phyloP scores from a whole-genome alignment of 805 yeast species.

The Priceomyces castillae region DNA sequence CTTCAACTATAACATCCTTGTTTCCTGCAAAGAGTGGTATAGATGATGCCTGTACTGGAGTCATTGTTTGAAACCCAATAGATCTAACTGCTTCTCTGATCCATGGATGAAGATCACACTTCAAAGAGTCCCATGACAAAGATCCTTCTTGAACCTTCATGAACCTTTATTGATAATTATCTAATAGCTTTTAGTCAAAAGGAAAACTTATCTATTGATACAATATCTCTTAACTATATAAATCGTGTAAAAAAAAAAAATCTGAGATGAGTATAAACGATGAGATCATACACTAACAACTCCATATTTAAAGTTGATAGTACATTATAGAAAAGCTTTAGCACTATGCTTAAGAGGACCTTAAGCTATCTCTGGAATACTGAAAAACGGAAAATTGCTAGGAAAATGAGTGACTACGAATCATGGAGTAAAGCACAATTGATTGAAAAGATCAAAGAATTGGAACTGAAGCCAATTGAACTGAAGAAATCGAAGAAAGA shows the following conservation, averaged over 20 bases:
- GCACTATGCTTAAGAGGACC: slow-evolving; percentile 27
- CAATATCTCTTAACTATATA: background rate
- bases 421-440: slow-evolving; percentile 68
- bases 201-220: background rate
- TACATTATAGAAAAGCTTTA: too few species aligned
- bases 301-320: background rate
- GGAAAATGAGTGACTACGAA: slow-evolving; percentile 36
- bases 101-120: slow-evolving; percentile 64
- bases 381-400: slow-evolving; percentile 11
- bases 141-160: slow-evolving; percentile 37
- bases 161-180: background rate
- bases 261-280: slow-evolving; percentile 4
- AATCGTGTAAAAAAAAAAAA: slow-evolving; percentile 1
- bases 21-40: slow-evolving; percentile 80
- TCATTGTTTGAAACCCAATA: slow-evolving; percentile 77
- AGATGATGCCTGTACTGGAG: slow-evolving; percentile 95
- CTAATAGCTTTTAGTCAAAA: background rate
- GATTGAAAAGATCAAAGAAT: slow-evolving; percentile 50
- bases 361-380: slow-evolving; percentile 17
- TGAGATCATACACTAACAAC: slow-evolving; percentile 3
- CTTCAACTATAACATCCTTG: slow-evolving; percentile 95
- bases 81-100: slow-evolving; percentile 65
- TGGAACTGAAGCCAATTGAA: slow-evolving; percentile 33
- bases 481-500: background rate
- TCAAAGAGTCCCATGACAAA: slow-evolving; percentile 58